Evolutionary conservation across 192 early-diverging fungal species (phyloP), one percentile per base, ranked within the genome.

Genomic region (Coemansia sp.): DNA sequence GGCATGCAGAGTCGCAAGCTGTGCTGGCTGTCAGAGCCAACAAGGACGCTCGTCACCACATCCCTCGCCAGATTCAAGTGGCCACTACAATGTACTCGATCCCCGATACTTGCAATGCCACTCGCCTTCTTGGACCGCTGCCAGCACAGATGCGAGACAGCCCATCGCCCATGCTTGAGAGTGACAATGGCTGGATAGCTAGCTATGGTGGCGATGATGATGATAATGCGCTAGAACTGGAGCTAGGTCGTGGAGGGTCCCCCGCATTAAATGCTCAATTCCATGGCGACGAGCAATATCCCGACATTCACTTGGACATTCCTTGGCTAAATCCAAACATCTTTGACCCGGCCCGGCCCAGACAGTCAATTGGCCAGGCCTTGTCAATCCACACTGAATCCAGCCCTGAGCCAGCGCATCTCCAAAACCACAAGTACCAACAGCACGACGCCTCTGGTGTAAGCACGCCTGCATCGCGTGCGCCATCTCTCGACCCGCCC

Each of bases 281-380:
- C 4, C 19, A 6, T 9, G 43, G 8, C 5, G 50, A 65, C 6
- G 62, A 65, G 12, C 34, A 39, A 7, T 36, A 50, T 7, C 27
- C 59, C 11, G 44, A 72, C 34, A 41, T 78, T 1, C 32, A 68
- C n/a, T 34, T 72, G 17, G 66, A 78, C 15, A 68, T 78, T 22
- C 75, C 75, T 11, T 78, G 75, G 75, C 70, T 78, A 17, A 68
- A 78, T 18, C 66, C 65, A 4, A 24, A 39, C 14, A 26, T 68
- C 7, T 33, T 68, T 3, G 22, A 65, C 4, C 21, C 42, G 0
- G n/a, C 32, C 0, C 62, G 33, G 22, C 65, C 26, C 21, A 60
- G 48, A 14, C 34, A 46, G 18, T 38, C 38, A 17, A 41, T 22
- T 8, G 37, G 61, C 39, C 56, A 54, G n/a, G n/a, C 60, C 4